phyloP scores from a whole-genome alignment of 2,329 filamentous ascomycete genomes.

The Fusarium annulatum region DNA sequence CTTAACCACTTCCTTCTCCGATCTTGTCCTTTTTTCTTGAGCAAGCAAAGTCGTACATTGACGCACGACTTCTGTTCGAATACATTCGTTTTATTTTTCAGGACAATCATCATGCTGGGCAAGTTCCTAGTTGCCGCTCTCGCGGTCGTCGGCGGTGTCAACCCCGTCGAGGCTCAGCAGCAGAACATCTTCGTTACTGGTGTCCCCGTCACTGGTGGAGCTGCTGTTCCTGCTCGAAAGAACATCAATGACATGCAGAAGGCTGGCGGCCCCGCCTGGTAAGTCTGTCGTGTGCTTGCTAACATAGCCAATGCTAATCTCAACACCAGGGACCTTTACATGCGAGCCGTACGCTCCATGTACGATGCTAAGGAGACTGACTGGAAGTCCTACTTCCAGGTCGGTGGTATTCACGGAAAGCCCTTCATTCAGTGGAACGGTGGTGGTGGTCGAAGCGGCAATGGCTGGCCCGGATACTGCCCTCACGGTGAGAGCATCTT shows the following conservation, averaged over 20 bases:
- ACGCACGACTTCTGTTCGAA: constrained; percentile 32
- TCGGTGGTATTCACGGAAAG: constrained; percentile 60
- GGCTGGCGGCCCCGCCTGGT: constrained; percentile 59
- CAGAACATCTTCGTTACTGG: constrained; percentile 52
- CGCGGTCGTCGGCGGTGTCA: constrained; percentile 40
- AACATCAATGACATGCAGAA: constrained; percentile 61
- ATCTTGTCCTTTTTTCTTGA: constrained; percentile 27
- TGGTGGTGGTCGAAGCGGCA: constrained; percentile 47
- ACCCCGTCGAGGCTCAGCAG: constrained; percentile 41
- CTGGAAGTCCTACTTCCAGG: constrained; percentile 61
- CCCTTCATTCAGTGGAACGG: constrained; percentile 57
- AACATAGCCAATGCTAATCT: constrained; percentile 19
- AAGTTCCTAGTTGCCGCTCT: constrained; percentile 39
- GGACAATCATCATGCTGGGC: constrained; percentile 36
- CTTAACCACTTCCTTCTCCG: background rate
- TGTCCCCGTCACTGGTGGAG: constrained; percentile 51
- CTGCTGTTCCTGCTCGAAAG: constrained; percentile 56
- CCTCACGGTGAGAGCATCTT: constrained; percentile 63
- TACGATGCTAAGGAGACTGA: constrained; percentile 55
- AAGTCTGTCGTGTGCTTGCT: constrained; percentile 17
- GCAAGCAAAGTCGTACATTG: constrained; percentile 37
- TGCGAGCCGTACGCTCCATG: constrained; percentile 58
- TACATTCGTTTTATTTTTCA: constrained; percentile 30
- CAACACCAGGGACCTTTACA: constrained; percentile 59
- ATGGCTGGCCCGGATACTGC: constrained; percentile 56